phyloP scores from a whole-genome alignment of 2,329 filamentous ascomycete genomes.

The Fusarium praegraminearum region DNA sequence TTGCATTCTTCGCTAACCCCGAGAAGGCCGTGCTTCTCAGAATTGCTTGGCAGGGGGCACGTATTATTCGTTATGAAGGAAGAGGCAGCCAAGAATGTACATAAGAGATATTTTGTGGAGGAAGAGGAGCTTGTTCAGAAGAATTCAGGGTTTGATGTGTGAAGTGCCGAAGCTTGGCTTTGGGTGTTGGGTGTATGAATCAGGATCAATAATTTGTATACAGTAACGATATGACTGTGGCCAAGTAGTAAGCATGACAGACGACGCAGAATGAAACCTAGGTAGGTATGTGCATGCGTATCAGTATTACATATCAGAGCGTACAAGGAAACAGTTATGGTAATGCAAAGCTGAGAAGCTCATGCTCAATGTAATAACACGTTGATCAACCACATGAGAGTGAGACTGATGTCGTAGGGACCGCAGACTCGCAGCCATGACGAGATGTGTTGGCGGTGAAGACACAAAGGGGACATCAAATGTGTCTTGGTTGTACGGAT shows the following conservation, averaged over 20 bases:
- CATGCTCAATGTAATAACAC: conserved; percentile 3
- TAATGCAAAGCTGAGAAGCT: background rate
- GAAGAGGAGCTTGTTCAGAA: conserved; percentile 7
- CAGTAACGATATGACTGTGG: background rate
- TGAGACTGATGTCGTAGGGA: conserved; percentile 29
- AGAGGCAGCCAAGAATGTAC: conserved; percentile 36
- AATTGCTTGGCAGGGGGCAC: conserved; percentile 28
- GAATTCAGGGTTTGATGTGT: background rate
- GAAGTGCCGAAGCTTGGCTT: background rate
- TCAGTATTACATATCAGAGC: conserved; percentile 1
- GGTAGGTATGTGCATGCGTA: background rate
- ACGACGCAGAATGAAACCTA: conserved; percentile 8
- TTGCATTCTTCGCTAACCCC: conserved; percentile 42
- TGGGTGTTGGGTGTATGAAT: background rate
- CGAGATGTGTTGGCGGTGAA: conserved; percentile 37
- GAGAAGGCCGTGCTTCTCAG: conserved; percentile 40
- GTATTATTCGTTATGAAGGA: conserved; percentile 14
- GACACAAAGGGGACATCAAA: conserved; percentile 12
- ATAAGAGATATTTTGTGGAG: conserved; percentile 7
- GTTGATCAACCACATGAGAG: conserved; percentile 11
- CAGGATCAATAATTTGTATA: background rate
- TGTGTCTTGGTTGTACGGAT: conserved; percentile 15
- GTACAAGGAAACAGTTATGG: background rate
- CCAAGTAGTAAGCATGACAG: background rate
- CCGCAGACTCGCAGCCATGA: conserved; percentile 29